These are phyloP conservation scores for Isoetes engelmannii DNA, from an alignment of 83 land plant species.

Conservation along the genomic window DNA sequence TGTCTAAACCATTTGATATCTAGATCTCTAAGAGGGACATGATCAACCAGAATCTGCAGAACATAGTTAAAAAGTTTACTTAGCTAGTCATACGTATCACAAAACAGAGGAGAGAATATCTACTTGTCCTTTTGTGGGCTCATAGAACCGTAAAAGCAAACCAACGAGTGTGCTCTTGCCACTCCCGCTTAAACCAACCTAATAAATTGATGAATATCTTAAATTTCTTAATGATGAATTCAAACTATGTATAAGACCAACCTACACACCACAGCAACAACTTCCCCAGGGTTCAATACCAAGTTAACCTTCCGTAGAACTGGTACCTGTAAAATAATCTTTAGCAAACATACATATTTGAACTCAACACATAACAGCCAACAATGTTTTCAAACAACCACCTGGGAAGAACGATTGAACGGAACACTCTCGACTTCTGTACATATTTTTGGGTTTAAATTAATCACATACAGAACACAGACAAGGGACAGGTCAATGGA, in stretches of 20 bases:
- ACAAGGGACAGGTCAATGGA: too few species aligned
- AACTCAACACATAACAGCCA: too few species aligned
- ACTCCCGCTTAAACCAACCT: slow-evolving; percentile 97
- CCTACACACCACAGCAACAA: slow-evolving; percentile 71
- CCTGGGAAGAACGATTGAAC: too few species aligned
- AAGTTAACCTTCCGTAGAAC: slow-evolving; percentile 51
- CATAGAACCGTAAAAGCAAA: slow-evolving; percentile 73
- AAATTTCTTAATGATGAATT: not conserved
- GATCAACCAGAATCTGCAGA: slow-evolving; percentile 69
- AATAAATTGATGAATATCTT: not conserved
- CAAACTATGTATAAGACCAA: not conserved
- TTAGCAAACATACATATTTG: not conserved
- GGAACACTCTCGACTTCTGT: too few species aligned
- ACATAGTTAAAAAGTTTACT: not conserved
- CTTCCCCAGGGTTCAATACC: slow-evolving; percentile 60
- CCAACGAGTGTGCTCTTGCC: slow-evolving; percentile 79
- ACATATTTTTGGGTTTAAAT: too few species aligned
- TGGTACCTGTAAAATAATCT: slow-evolving; percentile 37
- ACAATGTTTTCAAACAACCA: too few species aligned
- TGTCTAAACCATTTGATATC: slow-evolving; percentile 73
- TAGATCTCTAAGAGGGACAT: slow-evolving; percentile 55
- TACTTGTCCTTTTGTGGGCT: slow-evolving; percentile 74
- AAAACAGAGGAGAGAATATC: not conserved
- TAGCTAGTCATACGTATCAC: not conserved
- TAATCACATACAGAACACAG: too few species aligned